Conservation (phyloP, 768 basidiomycete species). For the Boletus huronensis region DNA sequence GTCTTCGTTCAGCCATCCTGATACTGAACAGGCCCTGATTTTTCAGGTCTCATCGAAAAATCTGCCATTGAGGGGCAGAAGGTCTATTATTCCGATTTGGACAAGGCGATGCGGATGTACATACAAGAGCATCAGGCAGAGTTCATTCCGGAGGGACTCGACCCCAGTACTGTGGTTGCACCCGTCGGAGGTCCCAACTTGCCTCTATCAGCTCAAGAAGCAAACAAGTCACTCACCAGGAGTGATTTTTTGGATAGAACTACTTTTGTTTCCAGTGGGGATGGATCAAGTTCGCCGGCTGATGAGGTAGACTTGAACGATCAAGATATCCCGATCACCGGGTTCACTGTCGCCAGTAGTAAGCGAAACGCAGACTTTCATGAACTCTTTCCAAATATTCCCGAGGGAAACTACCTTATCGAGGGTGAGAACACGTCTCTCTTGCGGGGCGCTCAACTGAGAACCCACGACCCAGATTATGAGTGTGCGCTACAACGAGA, state of each 20-base stretch:
- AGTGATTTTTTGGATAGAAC: constrained; percentile 32
- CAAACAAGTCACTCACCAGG: constrained; percentile 17
- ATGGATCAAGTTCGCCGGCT: constrained; percentile 31
- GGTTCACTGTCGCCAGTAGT: constrained; percentile 95
- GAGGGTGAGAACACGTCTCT: constrained; percentile 61
- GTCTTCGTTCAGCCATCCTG: background rate
- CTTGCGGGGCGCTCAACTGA: background rate
- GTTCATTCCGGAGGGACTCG: constrained; percentile 82
- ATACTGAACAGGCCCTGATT: constrained; percentile 1
- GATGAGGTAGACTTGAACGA: constrained; percentile 35
- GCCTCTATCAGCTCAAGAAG: constrained; percentile 10
- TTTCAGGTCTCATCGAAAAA: constrained; percentile 85
- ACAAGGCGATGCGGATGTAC: constrained; percentile 81
- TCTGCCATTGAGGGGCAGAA: constrained; percentile 92
- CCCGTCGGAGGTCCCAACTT: constrained; percentile 22
- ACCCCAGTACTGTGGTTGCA: constrained; percentile 51
- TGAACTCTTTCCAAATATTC: constrained; percentile 82
- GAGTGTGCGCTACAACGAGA: constrained; percentile 96
- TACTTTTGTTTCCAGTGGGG: constrained; percentile 22
- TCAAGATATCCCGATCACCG: constrained; percentile 87
- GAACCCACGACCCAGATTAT: constrained; percentile 60
- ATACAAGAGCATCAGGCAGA: constrained; percentile 87
- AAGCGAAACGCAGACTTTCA: constrained; percentile 96
- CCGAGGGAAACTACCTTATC: constrained; percentile 96
- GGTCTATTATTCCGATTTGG: constrained; percentile 77